phyloP scores from a whole-genome alignment of 805 yeast genomes.

The Metschnikowia reukaufii region DNA sequence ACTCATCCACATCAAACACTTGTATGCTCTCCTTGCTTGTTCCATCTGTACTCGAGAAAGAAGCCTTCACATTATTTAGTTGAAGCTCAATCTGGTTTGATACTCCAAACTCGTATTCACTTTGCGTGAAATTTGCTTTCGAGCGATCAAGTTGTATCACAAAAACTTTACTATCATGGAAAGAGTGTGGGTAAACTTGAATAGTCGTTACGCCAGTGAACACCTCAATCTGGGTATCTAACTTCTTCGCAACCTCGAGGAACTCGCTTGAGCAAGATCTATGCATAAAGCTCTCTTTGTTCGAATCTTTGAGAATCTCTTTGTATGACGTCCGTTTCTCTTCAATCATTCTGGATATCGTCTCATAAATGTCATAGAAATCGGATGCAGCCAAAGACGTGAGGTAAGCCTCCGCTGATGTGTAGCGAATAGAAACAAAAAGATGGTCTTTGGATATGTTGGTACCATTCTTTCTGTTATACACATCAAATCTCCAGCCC shows the following conservation, averaged over 20 bases:
- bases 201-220: conserved; percentile 53
- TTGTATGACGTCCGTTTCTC: conserved; percentile 72
- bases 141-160: conserved; percentile 57
- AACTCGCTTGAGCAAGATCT: conserved; percentile 2
- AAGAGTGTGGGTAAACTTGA: conserved; percentile 80
- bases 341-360: conserved; percentile 67
- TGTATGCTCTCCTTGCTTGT: conserved; percentile 50
- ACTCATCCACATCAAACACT: conserved; percentile 51
- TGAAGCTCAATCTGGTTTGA: conserved; percentile 60
- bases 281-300: conserved; percentile 18
- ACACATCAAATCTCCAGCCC: conserved; percentile 52
- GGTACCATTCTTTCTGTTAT: conserved; percentile 61
- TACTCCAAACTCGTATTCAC: conserved; percentile 43
- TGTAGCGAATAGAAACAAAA: conserved; percentile 49
- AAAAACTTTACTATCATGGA: conserved; percentile 75
- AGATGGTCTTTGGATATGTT: conserved; percentile 59
- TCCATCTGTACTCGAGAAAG: conserved; percentile 61
- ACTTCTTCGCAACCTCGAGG: conserved; percentile 36
- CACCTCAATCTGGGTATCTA: conserved; percentile 70
- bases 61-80: conserved; percentile 62
- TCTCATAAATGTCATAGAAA: conserved; percentile 71
- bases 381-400: conserved; percentile 88
- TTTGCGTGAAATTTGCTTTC: conserved; percentile 52
- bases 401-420: conserved; percentile 57
- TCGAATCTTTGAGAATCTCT: conserved; percentile 69